A percentile compares a stretch with the other conserved stretches of the same genome.
These are phyloP conservation scores for Rhodosporidiobolus odoratus DNA, from an alignment of 768 basidiomycete genomes.

Conservation along the genomic window DNA sequence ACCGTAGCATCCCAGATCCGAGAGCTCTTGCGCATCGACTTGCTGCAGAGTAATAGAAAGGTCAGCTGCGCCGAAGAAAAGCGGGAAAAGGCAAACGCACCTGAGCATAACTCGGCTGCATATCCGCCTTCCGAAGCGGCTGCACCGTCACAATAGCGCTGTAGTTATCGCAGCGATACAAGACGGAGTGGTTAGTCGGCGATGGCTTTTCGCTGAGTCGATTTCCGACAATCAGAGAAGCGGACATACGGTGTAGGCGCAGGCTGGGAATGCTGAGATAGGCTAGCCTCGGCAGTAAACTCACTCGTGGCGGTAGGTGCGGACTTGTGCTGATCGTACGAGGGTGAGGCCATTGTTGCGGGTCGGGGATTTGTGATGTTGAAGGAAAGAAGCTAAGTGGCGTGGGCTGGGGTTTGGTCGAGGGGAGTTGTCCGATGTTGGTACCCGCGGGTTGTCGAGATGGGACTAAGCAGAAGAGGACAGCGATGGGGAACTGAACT, in stretches of 20 bases:
- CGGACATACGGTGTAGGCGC: neutral
- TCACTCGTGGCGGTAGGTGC: neutral
- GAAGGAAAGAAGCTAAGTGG: neutral
- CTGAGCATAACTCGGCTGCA: constrained; percentile 84
- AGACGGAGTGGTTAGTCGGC: neutral
- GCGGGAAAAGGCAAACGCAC: constrained; percentile 50
- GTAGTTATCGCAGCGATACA: too few species aligned
- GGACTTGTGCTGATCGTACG: neutral
- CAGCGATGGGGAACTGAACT: too few species aligned
- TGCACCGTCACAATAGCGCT: constrained; percentile 15
- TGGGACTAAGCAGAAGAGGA: too few species aligned
- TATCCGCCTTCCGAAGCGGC: constrained; percentile 31
- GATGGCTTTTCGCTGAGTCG: neutral
- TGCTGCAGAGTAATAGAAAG: constrained; percentile 57
- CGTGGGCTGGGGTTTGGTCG: neutral
- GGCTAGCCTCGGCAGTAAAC: neutral
- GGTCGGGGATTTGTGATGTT: neutral
- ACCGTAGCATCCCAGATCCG: constrained; percentile 51
- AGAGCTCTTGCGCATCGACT: constrained; percentile 73
- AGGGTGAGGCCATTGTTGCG: neutral
- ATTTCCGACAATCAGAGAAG: neutral
- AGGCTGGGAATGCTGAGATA: neutral
- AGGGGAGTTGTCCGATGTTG: too few species aligned
- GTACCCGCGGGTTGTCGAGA: too few species aligned
- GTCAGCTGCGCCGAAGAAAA: constrained; percentile 57